Base-by-base conservation (phyloP, 495 filamentous ascomycete genomes). In the Hyaloscypha hepaticicola region DNA sequence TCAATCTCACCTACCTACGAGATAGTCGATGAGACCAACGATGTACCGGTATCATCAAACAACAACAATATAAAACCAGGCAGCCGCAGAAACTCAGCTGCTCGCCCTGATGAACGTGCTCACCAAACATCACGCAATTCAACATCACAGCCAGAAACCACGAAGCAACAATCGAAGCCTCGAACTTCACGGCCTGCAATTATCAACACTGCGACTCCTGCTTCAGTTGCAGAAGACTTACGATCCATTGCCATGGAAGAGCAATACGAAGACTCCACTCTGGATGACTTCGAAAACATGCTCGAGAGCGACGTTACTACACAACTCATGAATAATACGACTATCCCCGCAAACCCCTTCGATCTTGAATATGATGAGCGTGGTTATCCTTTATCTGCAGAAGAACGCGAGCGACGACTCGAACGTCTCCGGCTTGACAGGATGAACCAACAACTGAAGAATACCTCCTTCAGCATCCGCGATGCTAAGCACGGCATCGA, bases 401-500 rank as follows among this genome's bases (percentile, higher is more conserved):
- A 67, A 16, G 77, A 85, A 48, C 76, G 71, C 11, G 81, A 83
- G 21, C 41, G 65, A 57, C 45, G 64, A 41, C 12, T 67, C 6
- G 64, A 72, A 48, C 78, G 87, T 16, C 73, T 87, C n/a, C 77
- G 81, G 11, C 78, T 76, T 55, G 80, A 80, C 34, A 78, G 83
- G 55, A 80, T 92, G 78, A 83, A 81, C 60, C 78, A 82, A 64
- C 82, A 85, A 5, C 73, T 90, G 12, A 76, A 80, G 55, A 86
- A 83, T 2, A 80, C 89, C 24, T 78, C 81, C 33, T 77, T 82
- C 3, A 85, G 85, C 62, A 90, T 93, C 64, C 81, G 82, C 1
- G 84, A 87, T 25, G 84, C 90, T 24, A 87, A 86, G 64, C 79
- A 82, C 56, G 88, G 87, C 2, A 85, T 92, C 34, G 80, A 85